Conservation (phyloP, 1,139 yeast species). For the Hansenula anomala region DNA sequence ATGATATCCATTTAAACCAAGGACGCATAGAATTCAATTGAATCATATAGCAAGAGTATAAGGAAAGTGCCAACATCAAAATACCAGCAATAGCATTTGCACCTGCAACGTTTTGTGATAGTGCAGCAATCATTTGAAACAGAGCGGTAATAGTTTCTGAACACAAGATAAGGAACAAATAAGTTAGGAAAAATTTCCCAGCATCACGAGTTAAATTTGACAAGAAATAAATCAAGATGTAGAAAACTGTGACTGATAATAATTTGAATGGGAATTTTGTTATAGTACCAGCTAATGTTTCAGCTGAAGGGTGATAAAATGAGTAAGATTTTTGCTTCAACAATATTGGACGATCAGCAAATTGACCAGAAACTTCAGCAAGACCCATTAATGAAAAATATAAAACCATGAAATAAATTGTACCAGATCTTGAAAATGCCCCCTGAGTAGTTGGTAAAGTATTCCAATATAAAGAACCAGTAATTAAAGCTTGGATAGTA, state of each 20-base stretch:
- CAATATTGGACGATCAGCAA: constrained; percentile 46
- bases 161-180: constrained; percentile 38
- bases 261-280: constrained; percentile 46
- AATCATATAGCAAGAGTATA: constrained; percentile 53
- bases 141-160: constrained; percentile 39
- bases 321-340: constrained; percentile 54
- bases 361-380: constrained; percentile 47
- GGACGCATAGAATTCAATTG: constrained; percentile 58
- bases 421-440: constrained; percentile 57
- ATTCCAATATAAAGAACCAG: constrained; percentile 42
- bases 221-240: constrained; percentile 46
- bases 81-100: constrained; percentile 52
- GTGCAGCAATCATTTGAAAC: constrained; percentile 47
- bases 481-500: constrained; percentile 43
- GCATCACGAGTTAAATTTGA: constrained; percentile 45
- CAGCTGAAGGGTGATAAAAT: constrained; percentile 57
- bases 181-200: constrained; percentile 48
- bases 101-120: constrained; percentile 39
- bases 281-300: constrained; percentile 42
- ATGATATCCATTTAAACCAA: constrained; percentile 63
- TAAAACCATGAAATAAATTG: constrained; percentile 46
- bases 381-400: constrained; percentile 51
- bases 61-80: constrained; percentile 39
- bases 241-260: constrained; percentile 38
- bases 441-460: constrained; percentile 33